A percentile compares a stretch with the other conserved stretches of the same genome.
Conservation (phyloP, 106 monocot species). For the Narthecium ossifragum region DNA sequence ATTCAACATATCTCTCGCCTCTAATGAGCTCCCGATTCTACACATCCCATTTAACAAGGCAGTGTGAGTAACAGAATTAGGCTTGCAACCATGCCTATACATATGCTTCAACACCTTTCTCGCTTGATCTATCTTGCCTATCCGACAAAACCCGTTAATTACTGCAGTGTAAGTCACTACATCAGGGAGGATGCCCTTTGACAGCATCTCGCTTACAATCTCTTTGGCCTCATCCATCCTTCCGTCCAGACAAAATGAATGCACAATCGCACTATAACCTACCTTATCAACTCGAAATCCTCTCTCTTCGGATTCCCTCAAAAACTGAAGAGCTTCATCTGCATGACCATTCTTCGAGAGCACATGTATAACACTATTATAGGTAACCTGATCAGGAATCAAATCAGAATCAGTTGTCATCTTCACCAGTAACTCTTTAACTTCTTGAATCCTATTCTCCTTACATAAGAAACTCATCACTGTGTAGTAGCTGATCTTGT, state of each 20-base stretch:
- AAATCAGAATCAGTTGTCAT: conserved; percentile 63
- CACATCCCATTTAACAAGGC: conserved; percentile 80
- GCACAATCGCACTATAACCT: conserved; percentile 72
- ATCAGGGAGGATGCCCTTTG: conserved; percentile 68
- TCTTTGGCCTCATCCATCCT: conserved; percentile 87
- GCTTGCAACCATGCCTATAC: conserved; percentile 77
- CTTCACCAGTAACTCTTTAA: conserved; percentile 42
- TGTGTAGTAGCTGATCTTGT: conserved; percentile 89
- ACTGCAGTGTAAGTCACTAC: conserved; percentile 85
- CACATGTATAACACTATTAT: conserved; percentile 63
- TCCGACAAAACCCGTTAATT: conserved; percentile 74
- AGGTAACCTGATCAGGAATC: conserved; percentile 74
- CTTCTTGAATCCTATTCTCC: conserved; percentile 65
- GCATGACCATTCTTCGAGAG: conserved; percentile 78
- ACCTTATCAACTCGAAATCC: conserved; percentile 84
- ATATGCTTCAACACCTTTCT: conserved; percentile 65
- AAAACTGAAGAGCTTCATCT: conserved; percentile 61
- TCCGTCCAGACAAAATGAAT: conserved; percentile 65
- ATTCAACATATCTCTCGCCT: conserved; percentile 76
- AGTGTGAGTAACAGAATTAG: conserved; percentile 78
- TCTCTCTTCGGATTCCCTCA: conserved; percentile 60
- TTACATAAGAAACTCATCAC: conserved; percentile 79
- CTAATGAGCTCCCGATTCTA: conserved; percentile 52
- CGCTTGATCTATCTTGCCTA: conserved; percentile 79
- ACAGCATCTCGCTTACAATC: conserved; percentile 67